A percentile compares a stretch with the other conserved stretches of the same genome.
Evolutionary conservation across 1,284 basidiomycete genomes (phyloP).

Genomic region (Vanrija humicola): DNA sequence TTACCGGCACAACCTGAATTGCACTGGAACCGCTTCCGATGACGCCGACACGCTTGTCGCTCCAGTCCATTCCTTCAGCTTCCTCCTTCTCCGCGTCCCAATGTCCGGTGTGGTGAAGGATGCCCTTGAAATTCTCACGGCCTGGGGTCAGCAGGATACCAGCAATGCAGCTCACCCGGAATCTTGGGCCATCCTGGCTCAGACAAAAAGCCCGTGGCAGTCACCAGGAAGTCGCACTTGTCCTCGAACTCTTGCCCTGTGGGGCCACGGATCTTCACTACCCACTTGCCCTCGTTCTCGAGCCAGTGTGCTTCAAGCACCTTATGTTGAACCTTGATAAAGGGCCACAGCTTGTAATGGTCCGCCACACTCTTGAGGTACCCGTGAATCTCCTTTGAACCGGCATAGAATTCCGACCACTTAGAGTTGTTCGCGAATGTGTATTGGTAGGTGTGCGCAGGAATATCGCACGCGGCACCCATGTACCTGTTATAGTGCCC

Average conservation of each 20-base stretch:
- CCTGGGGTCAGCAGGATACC: constrained; percentile 20
- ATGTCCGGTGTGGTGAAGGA: constrained; percentile 23
- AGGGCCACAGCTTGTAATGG: constrained; percentile 20
- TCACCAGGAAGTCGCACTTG: constrained; percentile 22
- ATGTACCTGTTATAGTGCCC: constrained; percentile 34
- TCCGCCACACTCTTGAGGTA: constrained; percentile 24
- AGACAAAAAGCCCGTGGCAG: constrained; percentile 22
- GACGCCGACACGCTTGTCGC: constrained; percentile 12
- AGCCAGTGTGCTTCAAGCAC: constrained; percentile 27
- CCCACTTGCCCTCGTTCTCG: constrained; percentile 22
- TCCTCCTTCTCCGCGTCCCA: constrained; percentile 17
- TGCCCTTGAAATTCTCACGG: constrained; percentile 25
- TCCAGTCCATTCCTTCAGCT: constrained; percentile 17
- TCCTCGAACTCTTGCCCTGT: constrained; percentile 14
- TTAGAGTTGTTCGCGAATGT: constrained; percentile 20
- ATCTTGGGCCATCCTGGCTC: constrained; percentile 36
- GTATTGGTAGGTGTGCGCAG: constrained; percentile 28
- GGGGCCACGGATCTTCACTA: constrained; percentile 12
- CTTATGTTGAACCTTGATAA: constrained; percentile 27
- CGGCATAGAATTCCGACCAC: constrained; percentile 28
- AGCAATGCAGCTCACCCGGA: constrained; percentile 5
- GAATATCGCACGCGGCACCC: constrained; percentile 32
- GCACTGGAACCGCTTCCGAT: constrained; percentile 20
- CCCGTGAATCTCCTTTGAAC: constrained; percentile 25
- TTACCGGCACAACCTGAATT: constrained; percentile 27